These are phyloP conservation scores for Sorghum bicolor DNA, from an alignment of 176 grass and related monocot genomes.

Conservation along the genomic window DNA sequence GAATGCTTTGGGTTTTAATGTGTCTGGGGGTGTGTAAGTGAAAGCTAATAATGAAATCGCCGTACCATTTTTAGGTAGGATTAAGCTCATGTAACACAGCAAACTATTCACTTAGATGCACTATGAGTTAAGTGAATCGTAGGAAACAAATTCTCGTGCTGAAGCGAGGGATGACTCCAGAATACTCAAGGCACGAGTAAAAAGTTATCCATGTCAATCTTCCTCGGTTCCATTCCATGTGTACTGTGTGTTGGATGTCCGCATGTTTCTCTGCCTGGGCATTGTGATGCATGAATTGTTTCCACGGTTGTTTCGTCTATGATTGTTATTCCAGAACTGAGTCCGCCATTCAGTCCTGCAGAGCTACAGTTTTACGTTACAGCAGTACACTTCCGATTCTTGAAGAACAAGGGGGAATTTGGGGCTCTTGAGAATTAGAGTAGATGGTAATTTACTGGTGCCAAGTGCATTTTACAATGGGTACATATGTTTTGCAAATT, in stretches of 20 bases:
- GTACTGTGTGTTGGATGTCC: background rate
- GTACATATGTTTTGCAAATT: background rate
- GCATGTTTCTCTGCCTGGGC: background rate
- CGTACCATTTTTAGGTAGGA: constrained; percentile 7
- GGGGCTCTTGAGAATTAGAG: background rate
- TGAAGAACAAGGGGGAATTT: background rate
- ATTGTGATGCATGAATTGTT: background rate
- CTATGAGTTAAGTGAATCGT: constrained; percentile 15
- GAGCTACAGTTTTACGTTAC: background rate
- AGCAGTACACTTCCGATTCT: background rate
- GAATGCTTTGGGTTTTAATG: constrained; percentile 13
- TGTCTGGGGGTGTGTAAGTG: constrained; percentile 20
- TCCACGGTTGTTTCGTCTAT: background rate
- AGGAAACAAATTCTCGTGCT: constrained; percentile 15
- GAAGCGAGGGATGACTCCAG: background rate
- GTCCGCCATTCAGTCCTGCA: background rate
- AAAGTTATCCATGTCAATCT: background rate
- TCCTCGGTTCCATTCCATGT: background rate
- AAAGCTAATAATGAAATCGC: constrained; percentile 19
- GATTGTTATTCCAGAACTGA: background rate
- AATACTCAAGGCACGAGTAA: background rate
- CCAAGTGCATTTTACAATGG: background rate
- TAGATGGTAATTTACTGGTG: background rate
- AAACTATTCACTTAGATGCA: constrained; percentile 18
- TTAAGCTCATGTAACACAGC: constrained; percentile 29